Evolutionary conservation across 116 monocot species (phyloP).

Genomic region (Thalassia testudinum): DNA sequence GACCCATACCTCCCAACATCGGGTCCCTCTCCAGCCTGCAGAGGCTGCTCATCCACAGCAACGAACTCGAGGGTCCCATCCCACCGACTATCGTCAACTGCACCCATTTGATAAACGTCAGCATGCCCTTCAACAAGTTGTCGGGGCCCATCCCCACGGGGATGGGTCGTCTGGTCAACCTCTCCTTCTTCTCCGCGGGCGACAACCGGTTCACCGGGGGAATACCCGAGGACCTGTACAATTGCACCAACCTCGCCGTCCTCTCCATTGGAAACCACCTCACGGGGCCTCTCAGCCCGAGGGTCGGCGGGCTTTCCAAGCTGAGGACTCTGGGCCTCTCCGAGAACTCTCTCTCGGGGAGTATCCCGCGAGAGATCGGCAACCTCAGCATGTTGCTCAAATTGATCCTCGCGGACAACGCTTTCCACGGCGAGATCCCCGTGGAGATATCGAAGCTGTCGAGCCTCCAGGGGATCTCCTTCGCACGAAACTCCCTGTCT

Average conservation of each 20-base stretch:
- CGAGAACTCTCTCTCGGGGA: slow-evolving; percentile 42
- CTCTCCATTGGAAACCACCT: slow-evolving; percentile 40
- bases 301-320: slow-evolving; percentile 25
- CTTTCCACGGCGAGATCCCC: slow-evolving; percentile 41
- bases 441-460: slow-evolving; percentile 42
- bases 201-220: slow-evolving; percentile 27
- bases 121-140: slow-evolving; percentile 32
- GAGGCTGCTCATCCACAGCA: slow-evolving; percentile 30
- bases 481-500: slow-evolving; percentile 31
- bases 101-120: slow-evolving; percentile 34
- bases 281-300: slow-evolving; percentile 32
- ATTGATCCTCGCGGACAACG: slow-evolving; percentile 28
- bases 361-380: slow-evolving; percentile 51
- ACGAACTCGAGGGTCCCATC: slow-evolving; percentile 37
- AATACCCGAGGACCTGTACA: slow-evolving; percentile 61
- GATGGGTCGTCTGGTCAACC: slow-evolving; percentile 38
- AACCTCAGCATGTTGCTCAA: slow-evolving; percentile 24
- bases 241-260: slow-evolving; percentile 30
- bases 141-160: slow-evolving; percentile 35
- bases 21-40: slow-evolving; percentile 48
- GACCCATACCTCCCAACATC: slow-evolving; percentile 39
- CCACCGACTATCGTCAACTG: slow-evolving; percentile 62
- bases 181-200: slow-evolving; percentile 37
- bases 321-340: slow-evolving; percentile 16
- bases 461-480: slow-evolving; percentile 32